Percentiles rank a stretch among this genome's conserved stretches.
phyloP scores from a whole-genome alignment of 1,284 basidiomycete species.

The Ceratobasidium sp. region DNA sequence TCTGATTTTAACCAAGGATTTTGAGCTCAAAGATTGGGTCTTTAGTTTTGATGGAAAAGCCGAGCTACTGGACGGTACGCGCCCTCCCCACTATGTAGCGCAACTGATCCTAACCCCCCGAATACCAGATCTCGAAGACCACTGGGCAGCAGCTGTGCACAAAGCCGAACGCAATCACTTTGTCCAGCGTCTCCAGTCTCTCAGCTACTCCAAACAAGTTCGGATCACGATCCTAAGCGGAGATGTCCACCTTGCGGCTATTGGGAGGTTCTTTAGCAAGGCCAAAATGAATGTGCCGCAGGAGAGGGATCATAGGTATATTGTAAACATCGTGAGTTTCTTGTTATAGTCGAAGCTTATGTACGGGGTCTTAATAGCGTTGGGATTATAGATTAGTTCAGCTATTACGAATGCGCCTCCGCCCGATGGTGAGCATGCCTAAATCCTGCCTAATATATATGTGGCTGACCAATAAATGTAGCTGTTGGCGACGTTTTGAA shows the following conservation, averaged over 20 bases:
- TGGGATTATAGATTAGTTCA: constrained; percentile 46
- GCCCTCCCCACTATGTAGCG: constrained; percentile 48
- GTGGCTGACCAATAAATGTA: constrained; percentile 9
- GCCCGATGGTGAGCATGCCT: constrained; percentile 50
- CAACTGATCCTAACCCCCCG: constrained; percentile 48
- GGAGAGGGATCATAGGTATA: constrained; percentile 57
- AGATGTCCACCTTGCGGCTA: constrained; percentile 56
- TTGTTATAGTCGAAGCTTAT: too few species aligned
- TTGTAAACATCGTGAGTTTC: constrained; percentile 56
- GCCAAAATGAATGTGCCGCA: constrained; percentile 52
- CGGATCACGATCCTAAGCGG: constrained; percentile 58
- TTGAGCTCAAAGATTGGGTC: neutral
- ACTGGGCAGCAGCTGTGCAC: constrained; percentile 56
- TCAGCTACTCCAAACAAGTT: constrained; percentile 54
- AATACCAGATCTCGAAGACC: constrained; percentile 57
- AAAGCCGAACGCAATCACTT: constrained; percentile 63
- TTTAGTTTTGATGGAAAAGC: constrained; percentile 26
- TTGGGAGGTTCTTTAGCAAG: constrained; percentile 53
- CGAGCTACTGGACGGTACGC: constrained; percentile 50
- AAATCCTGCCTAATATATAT: neutral
- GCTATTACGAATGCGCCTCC: constrained; percentile 60
- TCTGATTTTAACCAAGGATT: neutral
- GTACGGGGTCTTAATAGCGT: neutral
- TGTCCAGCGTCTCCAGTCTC: constrained; percentile 56
- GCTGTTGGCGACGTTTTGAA: constrained; percentile 57